phyloP scores from a whole-genome alignment of 495 filamentous ascomycete genomes.

The Extremus antarcticus region DNA sequence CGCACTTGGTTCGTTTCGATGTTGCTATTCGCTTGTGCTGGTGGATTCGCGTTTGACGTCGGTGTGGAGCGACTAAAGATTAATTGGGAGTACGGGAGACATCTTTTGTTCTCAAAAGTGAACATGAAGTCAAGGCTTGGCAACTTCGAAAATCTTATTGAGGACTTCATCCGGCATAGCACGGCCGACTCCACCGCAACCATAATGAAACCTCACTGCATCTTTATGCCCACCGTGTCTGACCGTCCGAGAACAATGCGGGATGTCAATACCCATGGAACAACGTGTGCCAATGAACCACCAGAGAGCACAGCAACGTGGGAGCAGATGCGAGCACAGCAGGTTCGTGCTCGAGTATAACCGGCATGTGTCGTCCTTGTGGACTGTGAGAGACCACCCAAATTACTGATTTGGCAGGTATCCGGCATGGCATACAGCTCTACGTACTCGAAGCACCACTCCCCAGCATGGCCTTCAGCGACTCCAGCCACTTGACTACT shows the following conservation, averaged over 20 bases:
- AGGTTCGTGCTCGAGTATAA: background rate
- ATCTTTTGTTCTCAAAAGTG: background rate
- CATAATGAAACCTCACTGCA: background rate
- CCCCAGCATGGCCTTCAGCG: background rate
- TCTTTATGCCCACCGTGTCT: background rate
- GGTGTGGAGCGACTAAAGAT: too few species aligned
- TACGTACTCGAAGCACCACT: background rate
- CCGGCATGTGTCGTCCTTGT: background rate
- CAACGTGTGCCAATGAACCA: background rate
- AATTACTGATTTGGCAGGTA: background rate
- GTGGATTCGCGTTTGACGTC: too few species aligned
- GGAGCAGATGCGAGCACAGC: background rate
- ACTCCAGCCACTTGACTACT: background rate
- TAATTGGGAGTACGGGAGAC: too few species aligned
- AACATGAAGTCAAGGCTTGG: background rate
- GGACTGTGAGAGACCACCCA: background rate
- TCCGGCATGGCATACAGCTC: background rate
- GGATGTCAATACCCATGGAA: background rate
- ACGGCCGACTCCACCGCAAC: background rate
- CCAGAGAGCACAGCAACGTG: background rate
- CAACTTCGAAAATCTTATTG: background rate
- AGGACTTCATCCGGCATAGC: background rate
- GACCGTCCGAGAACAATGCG: background rate
- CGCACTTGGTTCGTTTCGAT: too few species aligned
- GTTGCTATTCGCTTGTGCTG: too few species aligned